Percentiles rank a stretch among this genome's conserved stretches.
Evolutionary conservation across 495 filamentous ascomycete species (phyloP).

Genomic region (Penicillium malachiteum): DNA sequence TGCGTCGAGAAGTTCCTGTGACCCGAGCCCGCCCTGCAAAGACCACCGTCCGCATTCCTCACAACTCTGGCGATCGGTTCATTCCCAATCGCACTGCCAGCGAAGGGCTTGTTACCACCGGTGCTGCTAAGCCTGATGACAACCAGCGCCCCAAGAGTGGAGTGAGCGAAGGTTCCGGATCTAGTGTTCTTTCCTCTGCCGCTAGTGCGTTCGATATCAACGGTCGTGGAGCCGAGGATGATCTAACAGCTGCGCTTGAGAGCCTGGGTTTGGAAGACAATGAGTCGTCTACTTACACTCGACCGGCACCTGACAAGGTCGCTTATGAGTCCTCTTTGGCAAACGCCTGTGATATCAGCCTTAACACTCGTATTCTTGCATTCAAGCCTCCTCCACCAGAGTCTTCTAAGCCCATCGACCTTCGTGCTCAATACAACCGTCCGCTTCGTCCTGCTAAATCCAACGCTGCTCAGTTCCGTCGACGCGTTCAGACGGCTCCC

Average conservation of each 20-base stretch:
- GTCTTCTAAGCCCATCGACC: conserved; percentile 95
- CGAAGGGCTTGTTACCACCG: conserved; percentile 79
- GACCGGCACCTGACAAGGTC: conserved; percentile 78
- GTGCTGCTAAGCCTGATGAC: conserved; percentile 77
- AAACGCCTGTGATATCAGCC: conserved; percentile 84
- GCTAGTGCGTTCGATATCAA: conserved; percentile 65
- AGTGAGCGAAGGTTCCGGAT: conserved; percentile 59
- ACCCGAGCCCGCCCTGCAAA: conserved; percentile 60
- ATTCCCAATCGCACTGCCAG: conserved; percentile 90
- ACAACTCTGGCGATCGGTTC: conserved; percentile 86
- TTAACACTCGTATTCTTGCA: conserved; percentile 94
- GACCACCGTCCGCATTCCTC: conserved; percentile 73
- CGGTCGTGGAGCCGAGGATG: conserved; percentile 65
- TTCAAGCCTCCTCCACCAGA: conserved; percentile 98
- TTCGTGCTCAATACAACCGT: conserved; percentile 96
- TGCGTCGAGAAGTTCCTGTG: conserved; percentile 54
- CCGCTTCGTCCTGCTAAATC: conserved; percentile 78
- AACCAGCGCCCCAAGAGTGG: conserved; percentile 68
- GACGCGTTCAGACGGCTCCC: conserved; percentile 88
- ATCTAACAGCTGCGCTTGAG: conserved; percentile 75
- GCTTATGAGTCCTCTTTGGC: conserved; percentile 94
- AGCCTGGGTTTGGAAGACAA: conserved; percentile 69
- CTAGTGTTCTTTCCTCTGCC: conserved; percentile 64
- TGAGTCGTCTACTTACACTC: conserved; percentile 60
- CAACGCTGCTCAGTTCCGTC: conserved; percentile 76